Percentiles rank a stretch among this genome's conserved stretches.
These are phyloP conservation scores for Typha latifolia DNA, from an alignment of 176 grass and related monocot genomes.

Conservation along the genomic window DNA sequence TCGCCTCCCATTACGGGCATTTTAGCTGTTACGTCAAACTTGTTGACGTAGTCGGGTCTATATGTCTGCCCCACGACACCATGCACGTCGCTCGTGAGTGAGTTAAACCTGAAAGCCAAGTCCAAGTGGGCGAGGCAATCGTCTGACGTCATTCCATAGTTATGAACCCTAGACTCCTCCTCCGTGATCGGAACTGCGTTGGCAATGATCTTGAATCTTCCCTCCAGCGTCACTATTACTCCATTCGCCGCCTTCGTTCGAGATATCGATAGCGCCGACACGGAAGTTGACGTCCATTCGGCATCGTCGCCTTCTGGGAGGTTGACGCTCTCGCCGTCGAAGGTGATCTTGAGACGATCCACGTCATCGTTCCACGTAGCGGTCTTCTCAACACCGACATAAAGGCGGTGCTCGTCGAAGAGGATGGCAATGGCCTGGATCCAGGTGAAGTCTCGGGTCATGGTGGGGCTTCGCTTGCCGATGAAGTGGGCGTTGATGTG, in stretches of 20 bases:
- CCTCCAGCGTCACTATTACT: background rate
- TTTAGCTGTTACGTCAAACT: background rate
- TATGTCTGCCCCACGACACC: background rate
- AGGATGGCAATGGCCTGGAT: constrained; percentile 1
- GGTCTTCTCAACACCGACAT: background rate
- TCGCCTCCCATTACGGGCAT: background rate
- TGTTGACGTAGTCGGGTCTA: background rate
- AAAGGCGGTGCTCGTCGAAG: background rate
- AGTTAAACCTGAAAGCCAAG: background rate
- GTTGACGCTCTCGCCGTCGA: background rate
- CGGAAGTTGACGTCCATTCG: background rate
- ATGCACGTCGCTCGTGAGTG: background rate
- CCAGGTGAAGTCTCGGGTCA: constrained; percentile 7
- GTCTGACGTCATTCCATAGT: background rate
- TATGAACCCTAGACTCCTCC: background rate
- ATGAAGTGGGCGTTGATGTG: background rate
- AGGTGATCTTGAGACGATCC: background rate
- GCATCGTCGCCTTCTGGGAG: background rate
- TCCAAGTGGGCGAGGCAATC: constrained; percentile 2
- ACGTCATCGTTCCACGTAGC: background rate
- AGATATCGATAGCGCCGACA: background rate
- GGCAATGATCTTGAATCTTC: background rate
- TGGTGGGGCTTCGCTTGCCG: background rate
- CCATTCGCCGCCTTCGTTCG: background rate
- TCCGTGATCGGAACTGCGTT: background rate